These are phyloP conservation scores for Scheffersomyces cryptocercus DNA, from an alignment of 1,139 yeast species.

Conservation along the genomic window DNA sequence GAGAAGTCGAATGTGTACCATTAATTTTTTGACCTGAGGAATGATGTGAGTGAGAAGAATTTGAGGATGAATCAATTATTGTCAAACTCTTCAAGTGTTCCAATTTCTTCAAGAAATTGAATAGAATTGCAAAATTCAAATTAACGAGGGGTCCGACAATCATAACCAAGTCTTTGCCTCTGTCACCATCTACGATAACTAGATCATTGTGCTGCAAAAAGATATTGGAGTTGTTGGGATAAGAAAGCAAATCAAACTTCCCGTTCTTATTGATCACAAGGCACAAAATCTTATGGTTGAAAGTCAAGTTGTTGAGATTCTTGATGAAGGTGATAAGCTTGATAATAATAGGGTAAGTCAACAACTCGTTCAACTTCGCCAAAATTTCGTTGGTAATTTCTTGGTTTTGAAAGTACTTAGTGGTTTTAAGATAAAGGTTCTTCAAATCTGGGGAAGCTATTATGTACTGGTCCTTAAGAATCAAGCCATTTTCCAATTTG, in stretches of 20 bases:
- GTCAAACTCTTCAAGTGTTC: constrained; percentile 79
- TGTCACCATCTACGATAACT: constrained; percentile 52
- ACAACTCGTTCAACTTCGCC: constrained; percentile 32
- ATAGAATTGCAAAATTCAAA: constrained; percentile 62
- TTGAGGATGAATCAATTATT: constrained; percentile 17
- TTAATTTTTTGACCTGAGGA: constrained; percentile 22
- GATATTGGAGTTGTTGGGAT: constrained; percentile 52
- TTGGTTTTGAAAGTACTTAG: constrained; percentile 49
- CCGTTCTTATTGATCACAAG: constrained; percentile 60
- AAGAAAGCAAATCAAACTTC: constrained; percentile 51
- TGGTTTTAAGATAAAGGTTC: constrained; percentile 41
- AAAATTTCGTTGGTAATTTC: constrained; percentile 34
- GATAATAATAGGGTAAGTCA: constrained; percentile 29
- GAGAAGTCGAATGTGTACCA: constrained; percentile 39
- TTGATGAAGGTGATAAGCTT: constrained; percentile 43
- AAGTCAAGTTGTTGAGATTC: constrained; percentile 44
- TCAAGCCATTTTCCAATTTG: constrained; percentile 57
- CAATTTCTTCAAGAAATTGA: constrained; percentile 76
- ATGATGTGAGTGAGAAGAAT: constrained; percentile 10
- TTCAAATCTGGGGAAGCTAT: constrained; percentile 54
- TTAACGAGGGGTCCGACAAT: constrained; percentile 46
- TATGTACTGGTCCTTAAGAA: constrained; percentile 52
- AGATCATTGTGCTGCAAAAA: constrained; percentile 48
- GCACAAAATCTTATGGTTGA: constrained; percentile 43
- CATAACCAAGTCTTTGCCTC: constrained; percentile 55